Base-by-base conservation (phyloP, 768 basidiomycete species). In the Botryobasidium botryosum region DNA sequence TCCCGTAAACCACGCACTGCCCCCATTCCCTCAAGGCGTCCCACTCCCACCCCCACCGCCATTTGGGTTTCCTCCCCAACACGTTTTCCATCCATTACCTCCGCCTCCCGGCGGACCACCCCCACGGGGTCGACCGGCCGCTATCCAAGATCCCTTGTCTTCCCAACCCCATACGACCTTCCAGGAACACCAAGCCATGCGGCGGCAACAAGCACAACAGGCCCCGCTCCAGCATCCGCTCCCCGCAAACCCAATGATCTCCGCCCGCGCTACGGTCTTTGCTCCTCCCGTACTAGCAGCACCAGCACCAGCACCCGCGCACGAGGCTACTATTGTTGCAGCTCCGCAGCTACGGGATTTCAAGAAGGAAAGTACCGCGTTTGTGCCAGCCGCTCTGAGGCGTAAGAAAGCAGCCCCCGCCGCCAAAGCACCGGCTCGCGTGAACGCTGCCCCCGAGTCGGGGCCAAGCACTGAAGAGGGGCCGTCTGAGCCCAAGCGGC, bases 341-440 rank as follows among this genome's bases (percentile, higher is more conserved):
- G 86, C 68, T 36, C 87, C 94, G 3, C 70, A 87, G 57, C 61
- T 99, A 41, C 81, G 92, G 12, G 87, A 99, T 61, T 67, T 97
- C 49, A 87, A 90, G 64, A 90, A 87, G 61, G 94, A 99, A 59
- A 81, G 83, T 6, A 92, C 87, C 1, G 75, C 83, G 0, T 97
- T 99, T 55, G 74, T 96, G 3, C 94, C 94, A 3, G 58, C 77
- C 2, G 68, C 80, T 3, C 62, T 92, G 42, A 86, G 85, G 60
- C 74, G 84, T 38, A 88, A 81, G 61, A 79, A 70, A 48, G 42
- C 52, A 3, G 46, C 42, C 8, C n/a, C 24, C 18, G 31, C 42
- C 2, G 15, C 33, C n/a, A 27, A 36, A 31, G 35, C 25, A 5
- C 20, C 10, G 10, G 31, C 31, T 8, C 40, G 40, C 15, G 23